phyloP scores from a whole-genome alignment of 2,329 filamentous ascomycete genomes.

The Leptographium flavum region DNA sequence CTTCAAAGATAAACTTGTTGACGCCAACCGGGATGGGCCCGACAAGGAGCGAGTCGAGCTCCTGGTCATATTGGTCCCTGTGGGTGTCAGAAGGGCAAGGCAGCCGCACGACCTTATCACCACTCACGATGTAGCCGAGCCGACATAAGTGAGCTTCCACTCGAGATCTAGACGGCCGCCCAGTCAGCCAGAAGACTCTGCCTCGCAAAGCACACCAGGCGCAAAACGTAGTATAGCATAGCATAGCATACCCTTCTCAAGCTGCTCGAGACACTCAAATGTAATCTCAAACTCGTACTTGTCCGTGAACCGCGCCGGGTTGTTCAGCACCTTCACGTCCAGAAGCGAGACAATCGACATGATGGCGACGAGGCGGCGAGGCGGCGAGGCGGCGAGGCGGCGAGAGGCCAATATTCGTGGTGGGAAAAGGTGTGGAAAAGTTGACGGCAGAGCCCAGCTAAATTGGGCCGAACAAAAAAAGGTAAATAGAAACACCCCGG shows the following conservation, averaged over 20 bases:
- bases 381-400: no score
- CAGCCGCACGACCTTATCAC: neutral
- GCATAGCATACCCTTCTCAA: slow-evolving; percentile 63
- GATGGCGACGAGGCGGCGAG: no score
- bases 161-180: slow-evolving; percentile 58
- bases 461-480: no score
- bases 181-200: neutral
- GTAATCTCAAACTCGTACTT: slow-evolving; percentile 97
- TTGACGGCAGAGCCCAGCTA: no score
- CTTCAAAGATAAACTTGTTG: slow-evolving; percentile 98
- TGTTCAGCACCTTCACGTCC: slow-evolving; percentile 92
- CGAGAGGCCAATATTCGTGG: neutral
- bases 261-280: slow-evolving; percentile 88
- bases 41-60: slow-evolving; percentile 91
- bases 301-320: slow-evolving; percentile 85
- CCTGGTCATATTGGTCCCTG: slow-evolving; percentile 93
- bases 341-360: slow-evolving; percentile 97
- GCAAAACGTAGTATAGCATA: no score
- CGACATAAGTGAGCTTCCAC: slow-evolving; percentile 98
- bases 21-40: slow-evolving; percentile 95
- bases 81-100: neutral
- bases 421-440: no score
- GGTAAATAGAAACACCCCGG: no score
- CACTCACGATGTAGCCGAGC: slow-evolving; percentile 91
- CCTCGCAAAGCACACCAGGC: neutral